These are phyloP conservation scores for Auriculariales sp. DNA, from an alignment of 768 basidiomycete genomes.

Conservation along the genomic window DNA sequence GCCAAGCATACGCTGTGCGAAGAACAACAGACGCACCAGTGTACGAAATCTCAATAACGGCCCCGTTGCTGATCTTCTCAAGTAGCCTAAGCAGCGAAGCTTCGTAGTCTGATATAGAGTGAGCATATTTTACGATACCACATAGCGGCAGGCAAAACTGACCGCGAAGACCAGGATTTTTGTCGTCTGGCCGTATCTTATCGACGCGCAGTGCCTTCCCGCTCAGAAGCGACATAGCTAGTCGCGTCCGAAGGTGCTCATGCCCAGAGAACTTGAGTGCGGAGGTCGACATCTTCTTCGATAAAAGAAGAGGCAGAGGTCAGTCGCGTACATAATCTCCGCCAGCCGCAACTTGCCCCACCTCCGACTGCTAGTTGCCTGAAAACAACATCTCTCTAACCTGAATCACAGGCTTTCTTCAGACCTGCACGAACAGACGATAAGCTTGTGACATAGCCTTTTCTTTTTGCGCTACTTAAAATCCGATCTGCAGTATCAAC, in stretches of 20 bases:
- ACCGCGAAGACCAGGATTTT: constrained; percentile 92
- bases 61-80: constrained; percentile 89
- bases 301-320: too few relatives aligned
- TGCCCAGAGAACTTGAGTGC: constrained; percentile 34
- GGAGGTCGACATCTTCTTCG: too few relatives aligned
- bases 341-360: too few relatives aligned
- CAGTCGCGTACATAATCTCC: too few relatives aligned
- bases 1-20: neutral
- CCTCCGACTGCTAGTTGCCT: too few relatives aligned
- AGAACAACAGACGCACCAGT: constrained; percentile 46
- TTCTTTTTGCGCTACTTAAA: too few relatives aligned
- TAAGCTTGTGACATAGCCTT: too few relatives aligned
- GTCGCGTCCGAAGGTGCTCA: constrained; percentile 64
- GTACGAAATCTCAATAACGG: constrained; percentile 87
- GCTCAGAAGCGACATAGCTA: constrained; percentile 81
- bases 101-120: constrained; percentile 58
- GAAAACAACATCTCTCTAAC: too few relatives aligned
- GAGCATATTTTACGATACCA: neutral
- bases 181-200: constrained; percentile 80
- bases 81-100: constrained; percentile 75
- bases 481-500: too few relatives aligned
- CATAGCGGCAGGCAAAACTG: neutral
- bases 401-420: too few relatives aligned
- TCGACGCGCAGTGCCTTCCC: constrained; percentile 76
- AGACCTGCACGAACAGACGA: too few relatives aligned